Conservation (phyloP, 2,329 filamentous ascomycete species). For the Clonostachys solani region DNA sequence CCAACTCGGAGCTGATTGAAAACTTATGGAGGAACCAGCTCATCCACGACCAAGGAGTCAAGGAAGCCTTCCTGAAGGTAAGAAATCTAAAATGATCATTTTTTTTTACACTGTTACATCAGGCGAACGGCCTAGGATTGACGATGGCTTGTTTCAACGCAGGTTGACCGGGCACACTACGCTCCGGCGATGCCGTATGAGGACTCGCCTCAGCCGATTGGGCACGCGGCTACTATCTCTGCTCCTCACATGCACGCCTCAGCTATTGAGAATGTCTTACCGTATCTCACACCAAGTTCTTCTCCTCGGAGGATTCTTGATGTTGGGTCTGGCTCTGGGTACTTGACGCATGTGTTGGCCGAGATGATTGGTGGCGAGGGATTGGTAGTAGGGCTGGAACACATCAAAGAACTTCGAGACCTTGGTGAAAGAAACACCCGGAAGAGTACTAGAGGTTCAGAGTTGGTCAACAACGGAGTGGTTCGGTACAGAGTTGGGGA, state of each 20-base stretch:
- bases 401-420: conserved; percentile 61
- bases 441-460: conserved; percentile 54
- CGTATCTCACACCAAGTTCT: conserved; percentile 29
- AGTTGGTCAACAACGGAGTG: conserved; percentile 57
- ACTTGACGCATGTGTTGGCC: conserved; percentile 83
- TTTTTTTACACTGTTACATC: conserved; percentile 1
- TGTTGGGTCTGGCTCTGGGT: conserved; percentile 73
- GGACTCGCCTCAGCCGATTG: conserved; percentile 52
- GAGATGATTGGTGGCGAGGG: conserved; percentile 59
- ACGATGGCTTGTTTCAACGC: background rate
- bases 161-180: conserved; percentile 90
- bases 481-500: conserved; percentile 75
- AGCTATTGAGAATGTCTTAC: conserved; percentile 44
- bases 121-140: background rate
- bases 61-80: conserved; percentile 74
- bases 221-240: conserved; percentile 51
- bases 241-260: conserved; percentile 59
- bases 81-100: background rate
- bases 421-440: conserved; percentile 62
- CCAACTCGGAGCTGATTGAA: conserved; percentile 71
- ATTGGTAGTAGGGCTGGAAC: conserved; percentile 68
- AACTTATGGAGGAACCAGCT: conserved; percentile 71
- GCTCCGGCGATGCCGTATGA: conserved; percentile 66
- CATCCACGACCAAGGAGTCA: conserved; percentile 68
- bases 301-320: conserved; percentile 58